Percentiles rank a stretch among this genome's conserved stretches.
phyloP scores from a whole-genome alignment of 2,329 filamentous ascomycete species.

The Ilyonectria mors-panacis region DNA sequence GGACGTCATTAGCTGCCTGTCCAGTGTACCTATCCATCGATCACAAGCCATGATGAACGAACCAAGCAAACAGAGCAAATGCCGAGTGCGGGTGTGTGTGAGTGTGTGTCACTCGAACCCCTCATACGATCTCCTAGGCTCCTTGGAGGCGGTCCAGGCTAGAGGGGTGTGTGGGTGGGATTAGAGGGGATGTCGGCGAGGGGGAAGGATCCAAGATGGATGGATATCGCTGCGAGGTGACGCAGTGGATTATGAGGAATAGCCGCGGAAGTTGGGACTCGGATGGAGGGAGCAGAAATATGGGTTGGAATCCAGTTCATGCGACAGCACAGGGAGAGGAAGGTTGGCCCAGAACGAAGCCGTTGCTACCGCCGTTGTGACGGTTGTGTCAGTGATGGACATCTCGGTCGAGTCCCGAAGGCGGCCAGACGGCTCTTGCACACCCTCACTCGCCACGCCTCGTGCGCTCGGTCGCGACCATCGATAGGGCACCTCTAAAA shows the following conservation, averaged over 20 bases:
- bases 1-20: neutral
- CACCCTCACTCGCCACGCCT: neutral
- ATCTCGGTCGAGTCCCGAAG: slow-evolving; percentile 48
- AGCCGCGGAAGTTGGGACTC: slow-evolving; percentile 40
- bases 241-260: slow-evolving; percentile 35
- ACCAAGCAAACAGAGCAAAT: neutral
- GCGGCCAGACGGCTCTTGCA: slow-evolving; percentile 35
- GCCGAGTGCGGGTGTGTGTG: neutral
- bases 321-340: slow-evolving; percentile 19
- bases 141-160: neutral
- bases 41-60: neutral
- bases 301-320: slow-evolving; percentile 20
- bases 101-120: neutral
- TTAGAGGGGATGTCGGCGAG: slow-evolving; percentile 18
- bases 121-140: neutral
- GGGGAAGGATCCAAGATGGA: slow-evolving; percentile 22
- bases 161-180: slow-evolving; percentile 19
- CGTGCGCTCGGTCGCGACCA: neutral
- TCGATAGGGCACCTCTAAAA: neutral
- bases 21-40: neutral
- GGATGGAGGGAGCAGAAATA: slow-evolving; percentile 39
- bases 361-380: slow-evolving; percentile 29
- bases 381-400: slow-evolving; percentile 29
- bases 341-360: neutral
- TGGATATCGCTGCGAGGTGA: slow-evolving; percentile 29